phyloP scores from a whole-genome alignment of 306 rosid species.

The Acacia confusa region DNA sequence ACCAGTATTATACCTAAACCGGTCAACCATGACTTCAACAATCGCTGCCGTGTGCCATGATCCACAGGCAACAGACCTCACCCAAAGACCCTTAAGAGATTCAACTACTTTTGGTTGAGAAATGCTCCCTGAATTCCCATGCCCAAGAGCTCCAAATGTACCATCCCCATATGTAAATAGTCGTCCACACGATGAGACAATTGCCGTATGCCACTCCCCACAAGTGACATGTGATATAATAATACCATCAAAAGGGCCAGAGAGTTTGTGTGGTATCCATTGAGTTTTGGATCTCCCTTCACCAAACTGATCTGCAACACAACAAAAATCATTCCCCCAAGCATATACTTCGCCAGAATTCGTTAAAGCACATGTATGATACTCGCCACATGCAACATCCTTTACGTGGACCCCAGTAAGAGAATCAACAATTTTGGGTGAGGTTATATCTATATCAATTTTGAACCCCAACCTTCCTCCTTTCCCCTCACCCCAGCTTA shows the following conservation, averaged over 20 bases:
- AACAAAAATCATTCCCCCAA: conserved; percentile 67
- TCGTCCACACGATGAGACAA: conserved; percentile 67
- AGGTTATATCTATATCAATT: conserved; percentile 55
- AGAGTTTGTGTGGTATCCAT: conserved; percentile 72
- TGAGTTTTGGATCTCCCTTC: conserved; percentile 47
- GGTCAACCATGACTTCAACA: conserved; percentile 59
- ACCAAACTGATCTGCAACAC: conserved; percentile 42
- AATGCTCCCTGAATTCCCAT: conserved; percentile 54
- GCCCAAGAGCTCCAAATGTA: conserved; percentile 87
- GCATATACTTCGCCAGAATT: conserved; percentile 68
- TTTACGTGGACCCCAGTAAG: conserved; percentile 56
- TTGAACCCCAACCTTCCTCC: conserved; percentile 77
- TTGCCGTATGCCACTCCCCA: conserved; percentile 89
- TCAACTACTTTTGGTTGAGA: conserved; percentile 77
- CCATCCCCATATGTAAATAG: conserved; percentile 88
- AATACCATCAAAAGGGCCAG: conserved; percentile 59
- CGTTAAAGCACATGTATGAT: conserved; percentile 75
- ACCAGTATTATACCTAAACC: conserved; percentile 55
- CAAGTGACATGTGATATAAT: conserved; percentile 59
- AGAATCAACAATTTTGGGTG: conserved; percentile 72
- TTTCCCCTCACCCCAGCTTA: conserved; percentile 81
- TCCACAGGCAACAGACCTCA: conserved; percentile 82
- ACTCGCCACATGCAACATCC: conserved; percentile 62
- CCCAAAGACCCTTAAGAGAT: conserved; percentile 64
- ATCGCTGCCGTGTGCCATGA: conserved; percentile 91